Percentiles rank a stretch among this genome's conserved stretches.
Evolutionary conservation across 768 basidiomycete genomes (phyloP).

Genomic region (Trametes gibbosa): DNA sequence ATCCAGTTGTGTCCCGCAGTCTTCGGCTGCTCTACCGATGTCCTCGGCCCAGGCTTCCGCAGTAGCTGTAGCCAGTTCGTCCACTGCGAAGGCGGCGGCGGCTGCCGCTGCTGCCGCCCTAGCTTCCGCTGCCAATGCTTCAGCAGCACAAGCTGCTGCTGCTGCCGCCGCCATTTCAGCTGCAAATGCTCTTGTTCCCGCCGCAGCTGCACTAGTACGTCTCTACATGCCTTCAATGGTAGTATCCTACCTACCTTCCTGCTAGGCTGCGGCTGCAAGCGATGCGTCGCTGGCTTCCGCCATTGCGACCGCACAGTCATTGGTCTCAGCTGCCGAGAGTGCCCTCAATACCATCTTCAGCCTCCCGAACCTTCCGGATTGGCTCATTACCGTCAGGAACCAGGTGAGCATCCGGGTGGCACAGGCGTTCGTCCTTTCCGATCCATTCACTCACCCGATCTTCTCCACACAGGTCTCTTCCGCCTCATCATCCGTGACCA

Average conservation of each 20-base stretch:
- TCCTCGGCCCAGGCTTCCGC: not conserved
- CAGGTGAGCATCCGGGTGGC: not conserved
- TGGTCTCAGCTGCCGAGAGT: not conserved
- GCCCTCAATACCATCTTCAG: not conserved
- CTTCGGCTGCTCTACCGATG: not conserved
- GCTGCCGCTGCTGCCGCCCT: constrained; percentile 4
- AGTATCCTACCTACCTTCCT: not conserved
- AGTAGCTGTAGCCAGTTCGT: not conserved
- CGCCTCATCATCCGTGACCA: not conserved
- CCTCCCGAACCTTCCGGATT: not conserved
- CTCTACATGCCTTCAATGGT: not conserved
- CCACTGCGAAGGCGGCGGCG: not conserved
- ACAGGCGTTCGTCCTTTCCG: too few relatives aligned
- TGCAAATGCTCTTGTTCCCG: not conserved
- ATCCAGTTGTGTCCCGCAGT: not conserved
- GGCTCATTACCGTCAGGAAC: not conserved
- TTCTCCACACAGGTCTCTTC: not conserved
- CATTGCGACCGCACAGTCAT: not conserved
- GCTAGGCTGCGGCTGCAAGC: not conserved
- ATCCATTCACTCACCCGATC: not conserved
- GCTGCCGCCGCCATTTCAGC: not conserved
- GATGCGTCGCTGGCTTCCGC: not conserved
- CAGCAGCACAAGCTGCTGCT: not conserved
- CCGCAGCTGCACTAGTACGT: constrained; percentile 4
- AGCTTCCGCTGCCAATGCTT: not conserved